Evolutionary conservation across 2,329 filamentous ascomycete genomes (phyloP).

Genomic region (Septoria linicola): DNA sequence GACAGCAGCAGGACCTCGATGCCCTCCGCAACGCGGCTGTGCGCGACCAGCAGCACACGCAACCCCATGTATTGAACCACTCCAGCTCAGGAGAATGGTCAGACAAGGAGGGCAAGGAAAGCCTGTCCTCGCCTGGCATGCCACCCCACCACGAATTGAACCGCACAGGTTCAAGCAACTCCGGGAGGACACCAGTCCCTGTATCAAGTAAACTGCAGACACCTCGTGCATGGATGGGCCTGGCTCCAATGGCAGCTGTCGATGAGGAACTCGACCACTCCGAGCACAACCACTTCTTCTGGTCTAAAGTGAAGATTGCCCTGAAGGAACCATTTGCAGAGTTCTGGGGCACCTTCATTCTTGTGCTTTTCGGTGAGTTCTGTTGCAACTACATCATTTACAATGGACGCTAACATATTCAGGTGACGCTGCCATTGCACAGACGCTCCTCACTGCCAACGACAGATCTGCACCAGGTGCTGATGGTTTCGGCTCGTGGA

Average conservation of each 20-base stretch:
- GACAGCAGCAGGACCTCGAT: constrained; percentile 15
- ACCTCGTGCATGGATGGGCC: constrained; percentile 34
- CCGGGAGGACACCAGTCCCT: background rate
- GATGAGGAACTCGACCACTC: constrained; percentile 43
- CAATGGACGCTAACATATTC: background rate
- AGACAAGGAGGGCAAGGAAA: constrained; percentile 19
- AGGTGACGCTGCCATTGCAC: constrained; percentile 46
- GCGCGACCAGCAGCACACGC: constrained; percentile 1
- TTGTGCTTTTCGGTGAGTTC: constrained; percentile 42
- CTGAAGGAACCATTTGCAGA: constrained; percentile 48
- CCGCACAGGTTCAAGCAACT: background rate
- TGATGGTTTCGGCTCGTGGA: constrained; percentile 45
- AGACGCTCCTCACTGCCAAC: constrained; percentile 43
- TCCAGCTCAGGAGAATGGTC: constrained; percentile 20
- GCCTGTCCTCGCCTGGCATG: constrained; percentile 13
- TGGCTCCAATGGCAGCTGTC: constrained; percentile 45
- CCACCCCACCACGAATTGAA: constrained; percentile 5
- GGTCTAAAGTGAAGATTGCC: constrained; percentile 43
- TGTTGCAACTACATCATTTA: background rate
- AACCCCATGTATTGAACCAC: constrained; percentile 10
- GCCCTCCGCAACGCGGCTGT: constrained; percentile 15
- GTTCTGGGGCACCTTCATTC: constrained; percentile 46
- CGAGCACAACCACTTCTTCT: constrained; percentile 40
- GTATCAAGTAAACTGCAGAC: constrained; percentile 14
- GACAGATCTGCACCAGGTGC: constrained; percentile 43